Base-by-base conservation (phyloP, 2,329 filamentous ascomycete species). In the Septoria petroselini region DNA sequence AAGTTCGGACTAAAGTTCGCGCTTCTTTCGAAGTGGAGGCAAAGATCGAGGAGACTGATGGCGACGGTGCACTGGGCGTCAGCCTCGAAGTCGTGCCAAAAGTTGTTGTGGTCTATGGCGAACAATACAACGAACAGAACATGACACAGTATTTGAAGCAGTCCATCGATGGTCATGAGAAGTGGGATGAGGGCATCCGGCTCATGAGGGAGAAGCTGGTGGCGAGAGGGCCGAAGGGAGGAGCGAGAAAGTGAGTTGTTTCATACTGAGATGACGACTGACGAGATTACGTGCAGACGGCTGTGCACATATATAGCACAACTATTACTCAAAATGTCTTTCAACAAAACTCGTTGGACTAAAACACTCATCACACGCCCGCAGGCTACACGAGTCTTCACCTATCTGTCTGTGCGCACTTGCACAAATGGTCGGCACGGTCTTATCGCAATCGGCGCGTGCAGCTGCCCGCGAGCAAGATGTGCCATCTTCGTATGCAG, bases 51-150 rank as follows among this genome's bases (percentile, higher is more conserved):
- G 71, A 73, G n/a, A 75, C 76, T 3, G 70, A 84, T 8, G 75
- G 79, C 1, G 34, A 44, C 6, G 39, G 35, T 29, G 9, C 33
- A 12, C 74, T 88, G 29, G 66, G 68, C 11, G 70, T 86, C 18
- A 70, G 70, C 4, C 74, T 77, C 1, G 52, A 48, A 3, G 54
- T 64, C 4, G 53, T 52, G 33, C 57, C 64, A 1, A 72, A 71
- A 17, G 85, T 82, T 0, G 75, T 73, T 44, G 81, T 91, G 1
- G 73, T 89, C 2, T 93, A 93, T 65, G 88, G 88, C 0, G 86
- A 91, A 69, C 76, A 79, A 52, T 90, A 91, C 66, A 87, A 88
- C 57, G 81, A 83, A 57, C 79, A 75, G 41, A 90, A 88, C 68
- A 84, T 93, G 73, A 74, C 72, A n/a, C 85, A 88, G 48, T 90